Conservation (phyloP, 768 basidiomycete species). For the Lentinula detonsa region DNA sequence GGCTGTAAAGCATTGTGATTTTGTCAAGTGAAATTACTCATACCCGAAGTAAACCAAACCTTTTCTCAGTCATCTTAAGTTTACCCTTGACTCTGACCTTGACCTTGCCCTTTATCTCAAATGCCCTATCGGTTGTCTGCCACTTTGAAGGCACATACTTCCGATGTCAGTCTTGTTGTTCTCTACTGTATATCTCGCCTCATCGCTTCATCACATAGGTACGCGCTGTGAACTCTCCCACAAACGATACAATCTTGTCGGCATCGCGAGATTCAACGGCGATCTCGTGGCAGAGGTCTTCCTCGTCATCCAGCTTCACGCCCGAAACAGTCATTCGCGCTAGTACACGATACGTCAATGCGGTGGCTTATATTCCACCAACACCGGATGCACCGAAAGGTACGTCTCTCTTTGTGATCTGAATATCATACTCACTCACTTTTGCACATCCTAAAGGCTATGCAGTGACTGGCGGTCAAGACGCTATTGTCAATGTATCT, state of each 20-base stretch:
- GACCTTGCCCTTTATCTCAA: constrained; percentile 1
- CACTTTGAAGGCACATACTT: constrained; percentile 60
- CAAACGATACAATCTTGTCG: constrained; percentile 74
- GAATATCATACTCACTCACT: neutral
- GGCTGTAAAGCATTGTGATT: neutral
- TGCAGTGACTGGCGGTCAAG: constrained; percentile 84
- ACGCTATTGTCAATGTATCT: constrained; percentile 83
- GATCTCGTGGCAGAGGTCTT: constrained; percentile 70
- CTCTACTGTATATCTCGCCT: constrained; percentile 5
- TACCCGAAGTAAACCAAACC: neutral
- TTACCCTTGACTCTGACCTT: constrained; percentile 4
- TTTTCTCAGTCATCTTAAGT: constrained; percentile 12
- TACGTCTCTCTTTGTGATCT: constrained; percentile 22
- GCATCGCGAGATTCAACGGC: constrained; percentile 90
- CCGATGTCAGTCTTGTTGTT: constrained; percentile 52
- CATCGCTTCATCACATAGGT: constrained; percentile 48
- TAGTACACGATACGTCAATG: constrained; percentile 74
- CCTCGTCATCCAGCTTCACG: constrained; percentile 42
- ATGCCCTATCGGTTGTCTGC: constrained; percentile 81
- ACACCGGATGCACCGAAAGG: constrained; percentile 65
- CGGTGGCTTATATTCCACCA: constrained; percentile 74
- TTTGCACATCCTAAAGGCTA: constrained; percentile 52
- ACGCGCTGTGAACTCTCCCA: constrained; percentile 73
- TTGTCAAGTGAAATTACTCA: constrained; percentile 5
- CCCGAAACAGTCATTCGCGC: constrained; percentile 51